A percentile compares a stretch with the other conserved stretches of the same genome.
Evolutionary conservation across 2,329 filamentous ascomycete species (phyloP).

Genomic region (Diaporthe citri): DNA sequence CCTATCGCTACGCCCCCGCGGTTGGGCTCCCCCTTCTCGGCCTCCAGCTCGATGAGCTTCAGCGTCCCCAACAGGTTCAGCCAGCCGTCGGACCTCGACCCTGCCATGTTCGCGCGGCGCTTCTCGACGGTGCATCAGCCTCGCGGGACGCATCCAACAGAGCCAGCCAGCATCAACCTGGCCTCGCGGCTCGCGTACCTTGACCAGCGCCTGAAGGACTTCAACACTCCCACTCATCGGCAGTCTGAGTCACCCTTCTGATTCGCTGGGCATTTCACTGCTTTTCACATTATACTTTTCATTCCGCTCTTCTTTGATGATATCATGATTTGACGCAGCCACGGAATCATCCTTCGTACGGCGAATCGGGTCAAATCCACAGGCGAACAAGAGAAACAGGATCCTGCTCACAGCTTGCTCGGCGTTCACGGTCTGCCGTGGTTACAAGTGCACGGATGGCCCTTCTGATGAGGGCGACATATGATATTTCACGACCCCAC

Average conservation of each 20-base stretch:
- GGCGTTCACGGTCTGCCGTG: constrained; percentile 16
- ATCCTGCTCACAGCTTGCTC: constrained; percentile 14
- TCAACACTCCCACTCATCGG: constrained; percentile 60
- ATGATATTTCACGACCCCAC: constrained; percentile 14
- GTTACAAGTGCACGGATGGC: constrained; percentile 13
- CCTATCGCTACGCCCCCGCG: constrained; percentile 57
- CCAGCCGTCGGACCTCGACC: constrained; percentile 59
- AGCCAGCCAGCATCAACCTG: constrained; percentile 58
- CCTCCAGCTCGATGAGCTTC: constrained; percentile 60
- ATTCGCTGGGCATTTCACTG: constrained; percentile 37
- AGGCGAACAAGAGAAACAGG: constrained; percentile 20
- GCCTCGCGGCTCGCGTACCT: constrained; percentile 68
- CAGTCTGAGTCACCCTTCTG: constrained; percentile 65
- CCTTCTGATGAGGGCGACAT: background rate
- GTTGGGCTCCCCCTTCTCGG: constrained; percentile 71
- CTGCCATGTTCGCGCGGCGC: constrained; percentile 60
- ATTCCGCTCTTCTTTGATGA: constrained; percentile 38
- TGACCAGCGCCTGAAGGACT: constrained; percentile 68
- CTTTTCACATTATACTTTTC: constrained; percentile 43
- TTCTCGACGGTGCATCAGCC: constrained; percentile 70
- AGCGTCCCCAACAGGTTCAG: constrained; percentile 72
- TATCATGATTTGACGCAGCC: constrained; percentile 28
- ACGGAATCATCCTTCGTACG: constrained; percentile 27
- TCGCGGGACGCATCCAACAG: constrained; percentile 48
- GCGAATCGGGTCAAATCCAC: constrained; percentile 21